Percentiles rank a stretch among this genome's conserved stretches.
Evolutionary conservation across 2,329 filamentous ascomycete genomes (phyloP).

Genomic region (Trichoderma asperellum): DNA sequence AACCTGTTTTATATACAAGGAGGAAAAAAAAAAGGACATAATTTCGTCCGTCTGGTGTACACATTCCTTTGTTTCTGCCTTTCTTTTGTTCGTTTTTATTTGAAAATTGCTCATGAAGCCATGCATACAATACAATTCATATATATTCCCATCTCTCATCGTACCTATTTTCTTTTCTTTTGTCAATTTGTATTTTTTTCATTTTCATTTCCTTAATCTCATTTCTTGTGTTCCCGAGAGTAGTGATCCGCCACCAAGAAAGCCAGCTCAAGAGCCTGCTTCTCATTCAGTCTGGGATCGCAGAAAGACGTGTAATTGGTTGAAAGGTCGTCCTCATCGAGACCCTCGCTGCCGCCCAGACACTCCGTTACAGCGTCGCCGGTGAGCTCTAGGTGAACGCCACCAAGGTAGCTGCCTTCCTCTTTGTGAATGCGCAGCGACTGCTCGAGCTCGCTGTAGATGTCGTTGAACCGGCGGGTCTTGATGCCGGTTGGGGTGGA

Average conservation of each 20-base stretch:
- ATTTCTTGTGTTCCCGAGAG: conserved; percentile 44
- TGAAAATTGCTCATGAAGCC: background rate
- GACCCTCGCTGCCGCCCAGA: conserved; percentile 82
- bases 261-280: conserved; percentile 92
- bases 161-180: background rate
- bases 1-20: background rate
- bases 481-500: conserved; percentile 80
- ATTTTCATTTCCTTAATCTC: background rate
- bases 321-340: conserved; percentile 85
- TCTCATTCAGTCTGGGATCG: conserved; percentile 93
- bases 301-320: conserved; percentile 96
- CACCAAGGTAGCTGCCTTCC: conserved; percentile 83
- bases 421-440: conserved; percentile 84
- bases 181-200: background rate
- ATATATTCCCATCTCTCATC: background rate
- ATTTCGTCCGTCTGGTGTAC: background rate
- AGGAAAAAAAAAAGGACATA: background rate
- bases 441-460: conserved; percentile 82
- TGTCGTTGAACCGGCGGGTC: conserved; percentile 87
- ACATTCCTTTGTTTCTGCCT: background rate
- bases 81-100: background rate
- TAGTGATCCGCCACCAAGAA: conserved; percentile 90
- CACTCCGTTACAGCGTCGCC: conserved; percentile 97
- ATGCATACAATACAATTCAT: background rate
- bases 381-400: conserved; percentile 92